A percentile compares a stretch with the other conserved stretches of the same genome.
phyloP scores from a whole-genome alignment of 495 filamentous ascomycete genomes.

The Acidomyces sp. region DNA sequence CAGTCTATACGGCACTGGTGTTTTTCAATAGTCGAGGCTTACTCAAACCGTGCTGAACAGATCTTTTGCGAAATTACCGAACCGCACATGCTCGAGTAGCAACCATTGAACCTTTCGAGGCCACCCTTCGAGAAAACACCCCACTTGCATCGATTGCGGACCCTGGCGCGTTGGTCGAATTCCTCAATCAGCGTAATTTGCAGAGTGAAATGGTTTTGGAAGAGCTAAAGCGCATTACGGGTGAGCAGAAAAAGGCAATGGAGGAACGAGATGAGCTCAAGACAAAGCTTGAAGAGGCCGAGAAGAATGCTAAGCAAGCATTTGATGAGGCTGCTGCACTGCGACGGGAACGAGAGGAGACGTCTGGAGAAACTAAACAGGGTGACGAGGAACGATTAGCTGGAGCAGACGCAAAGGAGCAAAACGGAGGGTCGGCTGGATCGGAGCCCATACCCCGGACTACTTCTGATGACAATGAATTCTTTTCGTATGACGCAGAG shows the following conservation, averaged over 20 bases:
- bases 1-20: not conserved
- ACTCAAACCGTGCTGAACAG: conserved; percentile 31
- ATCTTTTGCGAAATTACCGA: conserved; percentile 81
- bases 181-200: conserved; percentile 76
- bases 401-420: not conserved
- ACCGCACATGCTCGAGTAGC: conserved; percentile 73
- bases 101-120: conserved; percentile 86
- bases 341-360: conserved; percentile 1
- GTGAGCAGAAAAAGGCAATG: conserved; percentile 65
- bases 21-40: conserved; percentile 1
- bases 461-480: conserved; percentile 41
- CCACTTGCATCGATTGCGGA: conserved; percentile 79
- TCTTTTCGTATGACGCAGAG: conserved; percentile 80
- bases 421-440: conserved; percentile 6
- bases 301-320: conserved; percentile 49
- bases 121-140: conserved; percentile 76
- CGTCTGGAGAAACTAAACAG: not conserved
- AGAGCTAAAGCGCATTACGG: conserved; percentile 76
- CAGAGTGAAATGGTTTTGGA: conserved; percentile 84
- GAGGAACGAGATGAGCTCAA: conserved; percentile 66
- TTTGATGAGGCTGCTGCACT: conserved; percentile 20
- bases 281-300: conserved; percentile 55
- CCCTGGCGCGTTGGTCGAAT: conserved; percentile 74
- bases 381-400: not conserved
- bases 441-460: conserved; percentile 11